Evolutionary conservation across 2,329 filamentous ascomycete genomes (phyloP).

Genomic region (Sporothrix pallida): DNA sequence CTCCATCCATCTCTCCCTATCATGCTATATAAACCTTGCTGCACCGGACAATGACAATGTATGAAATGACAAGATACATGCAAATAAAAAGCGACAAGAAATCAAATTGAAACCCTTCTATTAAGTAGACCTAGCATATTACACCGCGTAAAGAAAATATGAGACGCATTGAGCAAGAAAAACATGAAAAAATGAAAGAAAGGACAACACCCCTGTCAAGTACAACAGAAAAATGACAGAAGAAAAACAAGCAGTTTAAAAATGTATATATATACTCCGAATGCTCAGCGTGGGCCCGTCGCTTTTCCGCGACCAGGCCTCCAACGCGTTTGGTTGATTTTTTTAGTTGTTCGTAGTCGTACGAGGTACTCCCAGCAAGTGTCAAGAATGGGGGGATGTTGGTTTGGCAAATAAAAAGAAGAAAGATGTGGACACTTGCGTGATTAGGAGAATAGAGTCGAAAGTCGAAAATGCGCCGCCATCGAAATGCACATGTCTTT

Average conservation of each 20-base stretch:
- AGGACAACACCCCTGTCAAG: not conserved
- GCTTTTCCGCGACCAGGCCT: not conserved
- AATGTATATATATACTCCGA: slow-evolving; percentile 33
- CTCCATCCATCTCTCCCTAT: not conserved
- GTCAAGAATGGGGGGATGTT: slow-evolving; percentile 16
- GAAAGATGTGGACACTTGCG: slow-evolving; percentile 23
- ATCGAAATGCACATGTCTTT: not conserved
- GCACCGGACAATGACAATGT: not conserved
- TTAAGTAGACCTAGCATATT: slow-evolving; percentile 29
- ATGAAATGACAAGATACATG: slow-evolving; percentile 9
- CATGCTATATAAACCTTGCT: not conserved
- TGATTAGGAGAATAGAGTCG: slow-evolving; percentile 20
- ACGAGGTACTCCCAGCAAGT: slow-evolving; percentile 32
- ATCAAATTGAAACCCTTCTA: slow-evolving; percentile 27
- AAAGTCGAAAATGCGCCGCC: not conserved
- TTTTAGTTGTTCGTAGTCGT: slow-evolving; percentile 27
- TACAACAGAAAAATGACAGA: slow-evolving; percentile 7
- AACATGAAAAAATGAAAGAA: not conserved
- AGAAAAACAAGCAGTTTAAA: slow-evolving; percentile 29
- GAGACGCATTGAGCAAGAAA: not conserved
- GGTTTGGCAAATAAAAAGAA: not conserved
- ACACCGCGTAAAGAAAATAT: slow-evolving; percentile 30
- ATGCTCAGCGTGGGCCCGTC: slow-evolving; percentile 7
- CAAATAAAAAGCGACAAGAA: not conserved
- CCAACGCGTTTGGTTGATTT: not conserved